These are phyloP conservation scores for Tricholoma sp. DNA, from an alignment of 768 basidiomycete species.

Conservation along the genomic window DNA sequence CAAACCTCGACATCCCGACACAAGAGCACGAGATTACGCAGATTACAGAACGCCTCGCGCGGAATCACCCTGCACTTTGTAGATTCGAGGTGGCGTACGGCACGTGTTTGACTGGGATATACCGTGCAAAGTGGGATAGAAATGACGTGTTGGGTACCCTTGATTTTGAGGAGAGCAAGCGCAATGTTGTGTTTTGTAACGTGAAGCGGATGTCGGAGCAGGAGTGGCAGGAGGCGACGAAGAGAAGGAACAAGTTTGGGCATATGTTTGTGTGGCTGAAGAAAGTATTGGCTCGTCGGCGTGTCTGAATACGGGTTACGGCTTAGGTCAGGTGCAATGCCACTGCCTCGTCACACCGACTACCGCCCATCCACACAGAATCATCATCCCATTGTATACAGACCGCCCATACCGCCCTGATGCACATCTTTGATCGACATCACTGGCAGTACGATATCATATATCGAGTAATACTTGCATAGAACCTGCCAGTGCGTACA, in stretches of 20 bases:
- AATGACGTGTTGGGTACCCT: slow-evolving; percentile 18
- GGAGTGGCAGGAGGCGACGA: neutral
- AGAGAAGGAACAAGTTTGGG: neutral
- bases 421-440: too few species aligned
- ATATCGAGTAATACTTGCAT: too few species aligned
- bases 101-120: slow-evolving; percentile 28
- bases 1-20: slow-evolving; percentile 13
- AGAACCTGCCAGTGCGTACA: too few species aligned
- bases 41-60: slow-evolving; percentile 20
- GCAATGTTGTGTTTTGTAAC: slow-evolving; percentile 17
- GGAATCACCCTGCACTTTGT: slow-evolving; percentile 14
- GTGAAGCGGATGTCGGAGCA: neutral
- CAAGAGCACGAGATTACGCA: slow-evolving; percentile 20
- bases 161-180: slow-evolving; percentile 24
- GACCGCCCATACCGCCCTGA: too few species aligned
- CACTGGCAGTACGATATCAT: too few species aligned
- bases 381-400: too few species aligned
- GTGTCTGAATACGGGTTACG: too few species aligned
- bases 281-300: neutral
- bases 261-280: slow-evolving; percentile 4
- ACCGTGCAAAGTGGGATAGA: slow-evolving; percentile 22
- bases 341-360: too few species aligned
- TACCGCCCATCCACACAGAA: too few species aligned
- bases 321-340: too few species aligned
- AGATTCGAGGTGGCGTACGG: slow-evolving; percentile 24